Percentiles rank a stretch among this genome's conserved stretches.
These are phyloP conservation scores for Cicer judaicum DNA, from an alignment of 306 rosid species.

Conservation along the genomic window DNA sequence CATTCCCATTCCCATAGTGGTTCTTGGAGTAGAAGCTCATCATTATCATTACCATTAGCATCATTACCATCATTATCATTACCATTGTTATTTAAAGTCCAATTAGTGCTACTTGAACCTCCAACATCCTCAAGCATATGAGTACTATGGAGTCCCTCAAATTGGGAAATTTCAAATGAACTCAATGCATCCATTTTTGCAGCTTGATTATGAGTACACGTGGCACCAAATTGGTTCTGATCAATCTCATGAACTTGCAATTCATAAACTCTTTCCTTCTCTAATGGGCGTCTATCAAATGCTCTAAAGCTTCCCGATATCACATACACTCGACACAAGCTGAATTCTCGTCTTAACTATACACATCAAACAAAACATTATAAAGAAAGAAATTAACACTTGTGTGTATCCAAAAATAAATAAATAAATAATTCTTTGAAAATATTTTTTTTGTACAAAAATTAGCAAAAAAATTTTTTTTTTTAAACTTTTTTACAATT, in stretches of 20 bases:
- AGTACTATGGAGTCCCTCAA: background rate
- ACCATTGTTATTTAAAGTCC: slow-evolving; percentile 37
- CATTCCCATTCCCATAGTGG: slow-evolving; percentile 66
- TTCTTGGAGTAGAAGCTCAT: slow-evolving; percentile 41
- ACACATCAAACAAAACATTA: background rate
- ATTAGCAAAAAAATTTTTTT: no score
- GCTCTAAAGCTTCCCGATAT: slow-evolving; percentile 80
- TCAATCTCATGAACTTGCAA: slow-evolving; percentile 27
- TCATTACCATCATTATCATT: slow-evolving; percentile 1
- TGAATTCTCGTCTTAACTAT: slow-evolving; percentile 80
- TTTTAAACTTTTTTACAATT: no score
- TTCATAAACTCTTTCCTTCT: background rate
- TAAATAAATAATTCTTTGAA: no score
- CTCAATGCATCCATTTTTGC: slow-evolving; percentile 38
- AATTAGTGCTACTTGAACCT: slow-evolving; percentile 43
- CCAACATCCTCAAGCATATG: slow-evolving; percentile 27
- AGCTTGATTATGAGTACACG: background rate
- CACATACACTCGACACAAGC: slow-evolving; percentile 79
- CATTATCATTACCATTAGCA: background rate
- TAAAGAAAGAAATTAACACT: no score
- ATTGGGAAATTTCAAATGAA: slow-evolving; percentile 42
- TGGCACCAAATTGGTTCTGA: slow-evolving; percentile 31
- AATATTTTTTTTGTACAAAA: no score
- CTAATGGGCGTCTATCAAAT: slow-evolving; percentile 78
- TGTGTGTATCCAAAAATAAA: no score